Conservation (phyloP, 2,329 filamentous ascomycete species). For the Botrytis elliptica region DNA sequence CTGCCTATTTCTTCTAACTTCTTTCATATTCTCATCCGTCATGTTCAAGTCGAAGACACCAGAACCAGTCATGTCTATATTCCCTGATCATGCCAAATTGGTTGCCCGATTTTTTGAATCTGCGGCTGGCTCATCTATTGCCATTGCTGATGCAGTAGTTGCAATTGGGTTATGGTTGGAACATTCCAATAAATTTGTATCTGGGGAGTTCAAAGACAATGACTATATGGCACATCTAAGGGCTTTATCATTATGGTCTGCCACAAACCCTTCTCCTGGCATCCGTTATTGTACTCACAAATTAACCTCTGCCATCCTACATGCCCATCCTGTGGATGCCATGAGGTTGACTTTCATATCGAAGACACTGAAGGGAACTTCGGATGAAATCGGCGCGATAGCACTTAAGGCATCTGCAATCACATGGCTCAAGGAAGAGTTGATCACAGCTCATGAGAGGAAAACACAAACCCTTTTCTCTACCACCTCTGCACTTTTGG, state of each 20-base stretch:
- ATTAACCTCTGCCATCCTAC: slow-evolving; percentile 43
- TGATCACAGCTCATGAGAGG: slow-evolving; percentile 45
- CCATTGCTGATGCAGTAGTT: slow-evolving; percentile 56
- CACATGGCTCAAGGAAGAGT: slow-evolving; percentile 62
- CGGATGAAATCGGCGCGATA: slow-evolving; percentile 46
- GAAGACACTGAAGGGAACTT: slow-evolving; percentile 64
- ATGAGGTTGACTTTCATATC: slow-evolving; percentile 61
- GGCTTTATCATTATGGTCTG: slow-evolving; percentile 41
- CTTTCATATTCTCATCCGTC: slow-evolving; percentile 61
- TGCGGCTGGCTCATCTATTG: slow-evolving; percentile 49
- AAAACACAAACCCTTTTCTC: slow-evolving; percentile 46
- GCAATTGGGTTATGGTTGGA: slow-evolving; percentile 60
- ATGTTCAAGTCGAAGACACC: slow-evolving; percentile 58
- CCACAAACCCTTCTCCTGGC: slow-evolving; percentile 41
- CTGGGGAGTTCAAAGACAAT: slow-evolving; percentile 39
- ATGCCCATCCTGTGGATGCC: slow-evolving; percentile 58
- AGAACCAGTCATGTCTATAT: slow-evolving; percentile 54
- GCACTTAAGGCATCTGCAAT: slow-evolving; percentile 62
- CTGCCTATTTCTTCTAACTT: slow-evolving; percentile 57
- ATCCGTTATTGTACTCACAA: slow-evolving; percentile 41
- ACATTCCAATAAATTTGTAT: slow-evolving; percentile 47
- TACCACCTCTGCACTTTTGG: slow-evolving; percentile 55
- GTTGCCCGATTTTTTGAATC: slow-evolving; percentile 54
- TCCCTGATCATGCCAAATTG: slow-evolving; percentile 58
- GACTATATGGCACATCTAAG: slow-evolving; percentile 62